A percentile compares a stretch with the other conserved stretches of the same genome.
Evolutionary conservation across 2,329 filamentous ascomycete species (phyloP).

Genomic region (Pseudocercospora fuligena): DNA sequence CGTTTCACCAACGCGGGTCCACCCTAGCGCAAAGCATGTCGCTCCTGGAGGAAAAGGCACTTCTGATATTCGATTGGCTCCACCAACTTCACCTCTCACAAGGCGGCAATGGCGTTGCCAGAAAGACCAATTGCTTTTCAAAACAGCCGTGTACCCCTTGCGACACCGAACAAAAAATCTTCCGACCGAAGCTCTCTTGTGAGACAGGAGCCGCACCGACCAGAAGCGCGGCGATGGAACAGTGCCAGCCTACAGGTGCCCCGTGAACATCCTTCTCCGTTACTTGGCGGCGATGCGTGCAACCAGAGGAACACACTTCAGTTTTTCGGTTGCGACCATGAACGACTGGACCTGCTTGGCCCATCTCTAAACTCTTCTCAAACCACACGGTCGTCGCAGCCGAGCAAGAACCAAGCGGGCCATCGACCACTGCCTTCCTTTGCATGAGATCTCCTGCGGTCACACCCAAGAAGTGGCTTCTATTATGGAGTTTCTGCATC

Average conservation of each 20-base stretch:
- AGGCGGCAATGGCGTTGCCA: neutral
- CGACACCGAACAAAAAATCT: conserved; percentile 13
- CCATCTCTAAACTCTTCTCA: neutral
- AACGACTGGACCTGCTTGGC: conserved; percentile 12
- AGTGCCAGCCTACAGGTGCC: conserved; percentile 16
- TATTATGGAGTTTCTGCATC: conserved; percentile 23
- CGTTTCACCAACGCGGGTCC: neutral
- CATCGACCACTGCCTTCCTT: conserved; percentile 20
- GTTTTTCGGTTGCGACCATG: conserved; percentile 9
- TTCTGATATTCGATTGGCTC: conserved; percentile 13
- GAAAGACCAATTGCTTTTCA: conserved; percentile 17
- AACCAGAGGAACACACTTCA: conserved; percentile 18
- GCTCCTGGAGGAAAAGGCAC: neutral
- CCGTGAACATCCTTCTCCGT: conserved; percentile 12
- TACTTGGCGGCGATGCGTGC: conserved; percentile 18
- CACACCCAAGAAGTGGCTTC: conserved; percentile 25
- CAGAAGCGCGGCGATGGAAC: conserved; percentile 10
- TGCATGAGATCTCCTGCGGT: conserved; percentile 25
- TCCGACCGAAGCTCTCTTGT: conserved; percentile 9
- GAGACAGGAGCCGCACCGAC: conserved; percentile 21
- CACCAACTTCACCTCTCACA: conserved; percentile 19
- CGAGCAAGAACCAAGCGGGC: conserved; percentile 6
- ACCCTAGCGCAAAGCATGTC: conserved; percentile 2
- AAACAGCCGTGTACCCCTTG: conserved; percentile 16
- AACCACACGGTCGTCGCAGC: conserved; percentile 4